Conservation (phyloP, 2,329 filamentous ascomycete genomes). For the Colletotrichum godetiae region DNA sequence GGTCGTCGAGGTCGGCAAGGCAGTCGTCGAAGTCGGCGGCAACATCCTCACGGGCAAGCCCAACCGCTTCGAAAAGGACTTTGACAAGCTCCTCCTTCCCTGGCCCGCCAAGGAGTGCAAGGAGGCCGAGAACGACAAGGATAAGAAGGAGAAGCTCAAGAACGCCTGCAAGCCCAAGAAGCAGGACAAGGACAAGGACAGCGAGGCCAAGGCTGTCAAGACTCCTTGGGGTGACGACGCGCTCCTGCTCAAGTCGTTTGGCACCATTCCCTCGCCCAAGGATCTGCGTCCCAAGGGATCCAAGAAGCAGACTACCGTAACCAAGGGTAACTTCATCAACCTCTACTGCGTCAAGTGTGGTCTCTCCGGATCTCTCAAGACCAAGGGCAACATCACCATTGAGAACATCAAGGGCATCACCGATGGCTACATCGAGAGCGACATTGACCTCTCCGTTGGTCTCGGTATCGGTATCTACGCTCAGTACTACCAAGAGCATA, state of each 20-base stretch:
- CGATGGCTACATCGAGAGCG: neutral
- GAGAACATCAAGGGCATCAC: neutral
- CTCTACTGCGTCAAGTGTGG: conserved; percentile 6
- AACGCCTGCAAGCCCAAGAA: neutral
- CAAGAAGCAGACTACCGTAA: neutral
- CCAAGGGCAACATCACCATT: neutral
- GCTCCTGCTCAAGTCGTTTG: neutral
- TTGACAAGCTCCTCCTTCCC: neutral
- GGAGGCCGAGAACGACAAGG: neutral
- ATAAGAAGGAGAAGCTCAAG: neutral
- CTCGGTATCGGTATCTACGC: conserved; percentile 5
- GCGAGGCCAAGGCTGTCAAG: neutral
- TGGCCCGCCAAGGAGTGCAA: neutral
- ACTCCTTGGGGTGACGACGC: neutral
- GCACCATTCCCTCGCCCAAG: neutral
- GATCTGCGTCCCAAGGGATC: neutral
- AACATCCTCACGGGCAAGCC: neutral
- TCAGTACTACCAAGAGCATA: neutral
- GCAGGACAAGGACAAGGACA: neutral
- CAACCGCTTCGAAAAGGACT: neutral
- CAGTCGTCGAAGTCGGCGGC: neutral
- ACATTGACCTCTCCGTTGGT: neutral
- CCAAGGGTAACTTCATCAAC: conserved; percentile 1
- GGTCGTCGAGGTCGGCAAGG: neutral
- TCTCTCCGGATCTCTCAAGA: neutral